These are phyloP conservation scores for Ceratobasidium theobromae DNA, from an alignment of 1,284 basidiomycete genomes.

Conservation along the genomic window DNA sequence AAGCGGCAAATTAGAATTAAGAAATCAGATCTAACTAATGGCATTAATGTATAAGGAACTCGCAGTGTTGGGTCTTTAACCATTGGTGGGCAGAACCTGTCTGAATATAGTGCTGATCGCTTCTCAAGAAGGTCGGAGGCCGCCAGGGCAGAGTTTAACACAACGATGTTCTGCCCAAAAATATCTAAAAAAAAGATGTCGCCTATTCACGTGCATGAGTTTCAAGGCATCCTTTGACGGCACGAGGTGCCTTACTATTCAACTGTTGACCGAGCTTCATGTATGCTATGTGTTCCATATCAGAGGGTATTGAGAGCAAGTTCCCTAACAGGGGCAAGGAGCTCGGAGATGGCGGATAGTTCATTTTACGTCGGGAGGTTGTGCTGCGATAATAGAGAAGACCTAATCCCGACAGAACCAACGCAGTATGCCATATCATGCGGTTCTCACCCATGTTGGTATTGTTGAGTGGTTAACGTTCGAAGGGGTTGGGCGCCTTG, in stretches of 20 bases:
- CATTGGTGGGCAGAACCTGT: slow-evolving; percentile 37
- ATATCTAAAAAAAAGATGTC: slow-evolving; percentile 52
- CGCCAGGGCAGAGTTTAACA: slow-evolving; percentile 50
- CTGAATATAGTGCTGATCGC: slow-evolving; percentile 50
- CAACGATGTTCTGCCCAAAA: slow-evolving; percentile 51
- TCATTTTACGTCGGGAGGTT: neutral
- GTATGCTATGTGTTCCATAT: neutral
- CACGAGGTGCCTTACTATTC: too few relatives aligned
- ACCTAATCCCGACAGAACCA: too few relatives aligned
- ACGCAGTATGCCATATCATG: too few relatives aligned
- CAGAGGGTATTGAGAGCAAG: neutral
- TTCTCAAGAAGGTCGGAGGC: slow-evolving; percentile 53
- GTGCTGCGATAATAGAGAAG: too few relatives aligned
- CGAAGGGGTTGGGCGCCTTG: too few relatives aligned
- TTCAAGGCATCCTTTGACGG: too few relatives aligned
- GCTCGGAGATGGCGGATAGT: neutral
- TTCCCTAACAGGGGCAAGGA: neutral
- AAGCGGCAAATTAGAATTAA: neutral
- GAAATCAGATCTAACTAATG: too few relatives aligned
- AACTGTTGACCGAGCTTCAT: neutral
- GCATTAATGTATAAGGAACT: neutral
- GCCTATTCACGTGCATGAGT: neutral
- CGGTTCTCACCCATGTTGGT: too few relatives aligned
- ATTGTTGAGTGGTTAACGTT: too few relatives aligned
- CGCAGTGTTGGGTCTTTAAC: neutral